phyloP scores from a whole-genome alignment of 108 stramenopile species.

The Cyclotella choctawhatcheeana region DNA sequence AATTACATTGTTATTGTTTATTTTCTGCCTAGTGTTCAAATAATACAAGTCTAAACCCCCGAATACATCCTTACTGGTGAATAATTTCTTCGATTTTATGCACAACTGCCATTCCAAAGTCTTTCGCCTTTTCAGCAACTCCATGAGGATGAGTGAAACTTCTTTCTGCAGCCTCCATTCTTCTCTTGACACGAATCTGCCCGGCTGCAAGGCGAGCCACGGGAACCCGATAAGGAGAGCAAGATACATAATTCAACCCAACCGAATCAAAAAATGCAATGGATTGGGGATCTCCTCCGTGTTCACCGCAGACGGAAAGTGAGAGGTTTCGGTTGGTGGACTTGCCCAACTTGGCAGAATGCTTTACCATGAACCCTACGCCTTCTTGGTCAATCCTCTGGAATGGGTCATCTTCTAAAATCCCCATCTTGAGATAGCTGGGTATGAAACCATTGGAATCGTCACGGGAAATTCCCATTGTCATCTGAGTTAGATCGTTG shows the following conservation, averaged over 20 bases:
- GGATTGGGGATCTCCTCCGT: constrained; percentile 85
- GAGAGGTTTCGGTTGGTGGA: constrained; percentile 61
- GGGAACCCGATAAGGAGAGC: constrained; percentile 90
- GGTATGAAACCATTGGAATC: constrained; percentile 86
- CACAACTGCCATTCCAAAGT: background rate
- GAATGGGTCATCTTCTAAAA: constrained; percentile 86
- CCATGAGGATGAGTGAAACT: background rate
- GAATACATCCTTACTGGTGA: constrained; percentile 8
- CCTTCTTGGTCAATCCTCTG: constrained; percentile 85
- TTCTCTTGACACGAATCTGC: constrained; percentile 58
- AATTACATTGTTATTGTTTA: too few species aligned
- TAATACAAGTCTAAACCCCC: background rate
- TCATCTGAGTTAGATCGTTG: constrained; percentile 91
- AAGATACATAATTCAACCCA: constrained; percentile 86
- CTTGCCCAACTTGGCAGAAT: constrained; percentile 62
- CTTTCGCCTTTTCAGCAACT: background rate
- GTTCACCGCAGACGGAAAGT: constrained; percentile 87
- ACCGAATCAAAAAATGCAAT: constrained; percentile 77
- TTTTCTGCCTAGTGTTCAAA: too few species aligned
- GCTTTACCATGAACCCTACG: constrained; percentile 75
- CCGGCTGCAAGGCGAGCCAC: constrained; percentile 83
- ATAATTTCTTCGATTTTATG: constrained; percentile 8
- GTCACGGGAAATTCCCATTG: constrained; percentile 87
- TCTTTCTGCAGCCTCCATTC: constrained; percentile 28
- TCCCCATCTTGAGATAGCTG: constrained; percentile 76